phyloP scores from a whole-genome alignment of 2,329 filamentous ascomycete species.

The Claviceps sp. region DNA sequence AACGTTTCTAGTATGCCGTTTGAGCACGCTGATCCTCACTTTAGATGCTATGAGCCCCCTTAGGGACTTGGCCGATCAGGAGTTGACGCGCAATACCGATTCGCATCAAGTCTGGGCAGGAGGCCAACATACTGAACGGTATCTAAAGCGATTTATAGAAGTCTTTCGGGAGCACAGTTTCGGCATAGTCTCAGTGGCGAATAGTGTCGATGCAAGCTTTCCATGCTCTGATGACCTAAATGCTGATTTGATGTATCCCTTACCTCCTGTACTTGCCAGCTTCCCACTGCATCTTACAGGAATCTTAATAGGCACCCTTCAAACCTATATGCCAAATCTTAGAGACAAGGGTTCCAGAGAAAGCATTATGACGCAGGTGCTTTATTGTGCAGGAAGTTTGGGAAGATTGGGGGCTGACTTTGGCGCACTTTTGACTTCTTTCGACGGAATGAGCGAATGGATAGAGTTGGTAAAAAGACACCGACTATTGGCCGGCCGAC shows the following conservation, averaged over 20 bases:
- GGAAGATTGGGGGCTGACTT: constrained; percentile 88
- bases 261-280: constrained; percentile 66
- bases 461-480: constrained; percentile 82
- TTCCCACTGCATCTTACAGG: constrained; percentile 76
- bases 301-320: constrained; percentile 65
- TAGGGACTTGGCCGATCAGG: constrained; percentile 79
- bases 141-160: constrained; percentile 89
- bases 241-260: constrained; percentile 32
- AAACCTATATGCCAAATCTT: constrained; percentile 66
- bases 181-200: constrained; percentile 86
- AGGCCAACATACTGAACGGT: constrained; percentile 88
- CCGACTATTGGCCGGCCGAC: constrained; percentile 64
- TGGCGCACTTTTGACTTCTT: constrained; percentile 61
- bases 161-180: constrained; percentile 98
- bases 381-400: constrained; percentile 86
- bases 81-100: constrained; percentile 39
- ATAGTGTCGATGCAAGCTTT: constrained; percentile 51
- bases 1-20: constrained; percentile 74
- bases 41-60: constrained; percentile 76
- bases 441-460: constrained; percentile 53
- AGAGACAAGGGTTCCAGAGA: constrained; percentile 69
- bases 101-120: constrained; percentile 40
- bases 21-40: constrained; percentile 66
- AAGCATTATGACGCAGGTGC: constrained; percentile 78
- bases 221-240: constrained; percentile 7